Conservation (phyloP, 441 rosid species). For the Adansonia grandidieri region DNA sequence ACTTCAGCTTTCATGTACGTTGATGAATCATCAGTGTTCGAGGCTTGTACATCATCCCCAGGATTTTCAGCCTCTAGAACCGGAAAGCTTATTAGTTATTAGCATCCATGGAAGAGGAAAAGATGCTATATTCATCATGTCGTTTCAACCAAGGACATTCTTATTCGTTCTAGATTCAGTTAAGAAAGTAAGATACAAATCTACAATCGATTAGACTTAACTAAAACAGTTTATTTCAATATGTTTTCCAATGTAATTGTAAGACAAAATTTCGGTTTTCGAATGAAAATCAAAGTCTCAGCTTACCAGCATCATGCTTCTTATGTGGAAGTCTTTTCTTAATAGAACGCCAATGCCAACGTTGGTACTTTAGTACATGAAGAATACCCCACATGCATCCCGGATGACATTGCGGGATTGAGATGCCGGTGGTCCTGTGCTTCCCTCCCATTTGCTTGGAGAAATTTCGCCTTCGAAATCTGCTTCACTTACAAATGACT, state of each 20-base stretch:
- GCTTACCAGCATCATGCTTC: constrained; percentile 40
- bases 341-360: constrained; percentile 74
- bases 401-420: constrained; percentile 30
- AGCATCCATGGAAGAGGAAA: too few species aligned
- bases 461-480: not conserved
- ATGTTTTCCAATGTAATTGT: too few species aligned
- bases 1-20: not conserved
- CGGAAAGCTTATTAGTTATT: not conserved
- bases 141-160: too few species aligned
- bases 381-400: constrained; percentile 77
- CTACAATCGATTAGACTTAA: too few species aligned
- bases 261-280: not conserved
- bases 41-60: constrained; percentile 26
- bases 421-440: not conserved
- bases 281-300: not conserved
- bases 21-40: not conserved
- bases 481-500: not conserved
- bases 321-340: constrained; percentile 65
- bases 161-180: too few species aligned
- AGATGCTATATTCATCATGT: too few species aligned
- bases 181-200: too few species aligned
- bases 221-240: too few species aligned
- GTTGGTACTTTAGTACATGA: constrained; percentile 66
- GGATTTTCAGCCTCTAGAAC: constrained; percentile 39
- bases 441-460: not conserved